A percentile compares a stretch with the other conserved stretches of the same genome.
Evolutionary conservation across 495 filamentous ascomycete genomes (phyloP).

Genomic region (Neurospora sp.): DNA sequence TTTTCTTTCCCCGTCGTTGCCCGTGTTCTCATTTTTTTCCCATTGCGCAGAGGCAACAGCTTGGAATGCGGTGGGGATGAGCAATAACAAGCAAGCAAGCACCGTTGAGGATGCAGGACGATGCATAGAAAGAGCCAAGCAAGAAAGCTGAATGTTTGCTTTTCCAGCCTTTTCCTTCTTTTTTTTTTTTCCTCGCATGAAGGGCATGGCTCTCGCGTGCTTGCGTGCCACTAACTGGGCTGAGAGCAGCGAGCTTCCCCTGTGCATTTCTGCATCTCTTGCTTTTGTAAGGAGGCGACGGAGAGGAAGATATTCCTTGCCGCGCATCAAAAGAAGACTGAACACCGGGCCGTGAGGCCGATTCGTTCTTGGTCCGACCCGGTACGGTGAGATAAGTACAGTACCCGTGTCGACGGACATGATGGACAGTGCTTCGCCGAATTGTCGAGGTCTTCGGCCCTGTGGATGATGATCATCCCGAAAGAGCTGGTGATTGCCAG

Average conservation of each 20-base stretch:
- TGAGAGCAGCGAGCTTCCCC: not conserved
- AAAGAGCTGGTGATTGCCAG: not conserved
- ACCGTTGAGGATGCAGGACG: not conserved
- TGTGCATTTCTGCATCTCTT: not conserved
- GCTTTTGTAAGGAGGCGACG: not conserved
- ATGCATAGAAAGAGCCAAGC: not conserved
- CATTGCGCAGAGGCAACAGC: not conserved
- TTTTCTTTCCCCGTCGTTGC: not conserved
- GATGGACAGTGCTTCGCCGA: not conserved
- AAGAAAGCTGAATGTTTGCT: not conserved
- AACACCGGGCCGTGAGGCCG: not conserved
- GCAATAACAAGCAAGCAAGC: not conserved
- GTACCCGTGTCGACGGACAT: not conserved
- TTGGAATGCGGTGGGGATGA: not conserved
- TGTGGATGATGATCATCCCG: too few species aligned
- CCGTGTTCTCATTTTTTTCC: not conserved
- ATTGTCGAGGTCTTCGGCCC: not conserved
- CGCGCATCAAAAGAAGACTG: not conserved
- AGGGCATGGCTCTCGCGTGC: not conserved
- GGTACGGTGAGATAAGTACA: not conserved
- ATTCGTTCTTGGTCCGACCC: not conserved
- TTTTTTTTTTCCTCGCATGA: not conserved
- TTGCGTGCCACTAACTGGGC: not conserved
- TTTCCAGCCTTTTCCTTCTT: not conserved
- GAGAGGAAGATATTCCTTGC: not conserved